Evolutionary conservation across 768 basidiomycete species (phyloP).

Genomic region (Russula virescens): DNA sequence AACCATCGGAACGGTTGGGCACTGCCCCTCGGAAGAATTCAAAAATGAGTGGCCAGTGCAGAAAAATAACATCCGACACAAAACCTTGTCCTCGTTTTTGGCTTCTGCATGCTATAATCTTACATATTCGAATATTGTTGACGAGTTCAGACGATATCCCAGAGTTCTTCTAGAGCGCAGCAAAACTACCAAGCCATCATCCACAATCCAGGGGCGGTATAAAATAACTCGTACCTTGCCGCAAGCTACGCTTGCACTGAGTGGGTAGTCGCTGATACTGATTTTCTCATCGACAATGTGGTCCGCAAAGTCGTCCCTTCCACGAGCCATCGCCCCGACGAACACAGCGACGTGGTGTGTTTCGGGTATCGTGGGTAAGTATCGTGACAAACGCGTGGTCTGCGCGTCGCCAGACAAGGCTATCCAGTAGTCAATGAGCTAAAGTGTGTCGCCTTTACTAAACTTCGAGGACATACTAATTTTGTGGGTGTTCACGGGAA

Average conservation of each 20-base stretch:
- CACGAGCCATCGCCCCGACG: constrained; percentile 97
- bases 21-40: not conserved
- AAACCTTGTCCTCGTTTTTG: constrained; percentile 1
- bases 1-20: not conserved
- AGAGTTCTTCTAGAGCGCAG: constrained; percentile 88
- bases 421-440: constrained; percentile 30
- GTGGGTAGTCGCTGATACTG: constrained; percentile 87
- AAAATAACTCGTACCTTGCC: constrained; percentile 68
- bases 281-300: constrained; percentile 94
- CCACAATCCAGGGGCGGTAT: not conserved
- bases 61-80: not conserved
- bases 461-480: constrained; percentile 58
- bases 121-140: constrained; percentile 2
- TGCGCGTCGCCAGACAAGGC: constrained; percentile 91
- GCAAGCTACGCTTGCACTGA: constrained; percentile 92
- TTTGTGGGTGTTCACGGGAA: constrained; percentile 93
- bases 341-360: constrained; percentile 92
- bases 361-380: constrained; percentile 78
- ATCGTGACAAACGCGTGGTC: constrained; percentile 72
- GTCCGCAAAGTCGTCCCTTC: constrained; percentile 96
- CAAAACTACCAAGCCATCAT: constrained; percentile 54
- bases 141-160: constrained; percentile 71
- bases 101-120: constrained; percentile 3
- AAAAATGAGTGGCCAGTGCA: not conserved
- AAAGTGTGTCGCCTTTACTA: not conserved